Conservation (phyloP, 1,284 basidiomycete species). For the Kwoniella shivajii region DNA sequence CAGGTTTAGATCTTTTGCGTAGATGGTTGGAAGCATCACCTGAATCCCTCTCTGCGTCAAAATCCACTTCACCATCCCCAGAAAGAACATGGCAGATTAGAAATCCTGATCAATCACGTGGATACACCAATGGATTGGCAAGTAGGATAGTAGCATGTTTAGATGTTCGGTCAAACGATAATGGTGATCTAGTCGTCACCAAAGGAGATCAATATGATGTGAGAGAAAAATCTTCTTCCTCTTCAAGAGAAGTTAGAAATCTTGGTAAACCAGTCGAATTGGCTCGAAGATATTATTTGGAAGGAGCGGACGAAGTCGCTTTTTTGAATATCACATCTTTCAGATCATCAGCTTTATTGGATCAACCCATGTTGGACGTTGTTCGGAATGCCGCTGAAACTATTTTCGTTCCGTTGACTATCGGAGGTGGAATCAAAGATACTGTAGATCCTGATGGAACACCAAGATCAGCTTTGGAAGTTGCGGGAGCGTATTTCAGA, state of each 20-base stretch:
- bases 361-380: conserved; percentile 98
- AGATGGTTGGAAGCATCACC: conserved; percentile 72
- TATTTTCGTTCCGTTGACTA: conserved; percentile 97
- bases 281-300: conserved; percentile 79
- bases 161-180: conserved; percentile 95
- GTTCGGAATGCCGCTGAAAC: conserved; percentile 85
- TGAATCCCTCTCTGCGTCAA: conserved; percentile 31
- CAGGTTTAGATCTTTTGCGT: conserved; percentile 78
- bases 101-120: conserved; percentile 28
- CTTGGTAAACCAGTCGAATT: conserved; percentile 96
- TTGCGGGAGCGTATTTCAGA: conserved; percentile 94
- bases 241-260: conserved; percentile 78
- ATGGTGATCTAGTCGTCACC: conserved; percentile 96
- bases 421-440: conserved; percentile 98
- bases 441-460: conserved; percentile 95
- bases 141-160: conserved; percentile 97
- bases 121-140: conserved; percentile 69
- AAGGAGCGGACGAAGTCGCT: conserved; percentile 94
- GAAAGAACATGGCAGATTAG: conserved; percentile 25
- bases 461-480: conserved; percentile 79
- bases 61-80: conserved; percentile 6
- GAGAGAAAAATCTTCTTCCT: conserved; percentile 74
- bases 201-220: conserved; percentile 99
- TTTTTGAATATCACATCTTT: conserved; percentile 99
- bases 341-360: conserved; percentile 88